Evolutionary conservation across 768 basidiomycete genomes (phyloP).

Genomic region (Xerocomus potaroensis): DNA sequence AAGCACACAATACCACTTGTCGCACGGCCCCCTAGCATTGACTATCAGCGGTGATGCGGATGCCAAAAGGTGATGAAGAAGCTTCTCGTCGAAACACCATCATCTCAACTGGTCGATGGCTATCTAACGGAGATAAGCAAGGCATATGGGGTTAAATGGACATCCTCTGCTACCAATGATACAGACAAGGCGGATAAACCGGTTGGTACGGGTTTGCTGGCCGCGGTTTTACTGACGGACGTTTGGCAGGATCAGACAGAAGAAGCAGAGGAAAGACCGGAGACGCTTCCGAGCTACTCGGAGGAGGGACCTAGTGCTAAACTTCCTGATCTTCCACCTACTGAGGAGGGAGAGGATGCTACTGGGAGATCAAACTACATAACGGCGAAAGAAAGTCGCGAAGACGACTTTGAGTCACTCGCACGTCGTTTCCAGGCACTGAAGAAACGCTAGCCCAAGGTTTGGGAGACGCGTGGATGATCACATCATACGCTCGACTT

Average conservation of each 20-base stretch:
- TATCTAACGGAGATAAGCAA: slow-evolving; percentile 89
- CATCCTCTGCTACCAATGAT: slow-evolving; percentile 33
- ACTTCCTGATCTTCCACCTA: slow-evolving; percentile 49
- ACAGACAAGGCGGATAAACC: slow-evolving; percentile 33
- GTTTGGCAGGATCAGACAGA: slow-evolving; percentile 6
- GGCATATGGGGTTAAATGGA: slow-evolving; percentile 77
- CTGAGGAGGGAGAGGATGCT: slow-evolving; percentile 41
- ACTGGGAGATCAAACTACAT: slow-evolving; percentile 3
- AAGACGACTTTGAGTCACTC: slow-evolving; percentile 74
- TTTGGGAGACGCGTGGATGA: too few relatives aligned
- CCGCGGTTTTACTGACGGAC: slow-evolving; percentile 3
- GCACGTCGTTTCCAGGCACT: slow-evolving; percentile 79
- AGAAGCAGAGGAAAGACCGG: slow-evolving; percentile 7
- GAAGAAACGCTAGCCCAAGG: slow-evolving; percentile 64
- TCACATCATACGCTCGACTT: slow-evolving; percentile 1
- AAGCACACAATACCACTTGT: slow-evolving; percentile 24
- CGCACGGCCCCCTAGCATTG: neutral
- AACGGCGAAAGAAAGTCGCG: slow-evolving; percentile 27
- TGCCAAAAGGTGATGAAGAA: slow-evolving; percentile 67
- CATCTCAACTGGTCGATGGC: slow-evolving; percentile 72
- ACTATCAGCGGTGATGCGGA: slow-evolving; percentile 1
- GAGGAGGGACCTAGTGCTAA: slow-evolving; percentile 29
- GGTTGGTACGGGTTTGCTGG: slow-evolving; percentile 31
- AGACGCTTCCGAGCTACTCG: slow-evolving; percentile 27
- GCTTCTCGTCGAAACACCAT: slow-evolving; percentile 63